phyloP scores from a whole-genome alignment of 805 yeast species.

The Candida orba region DNA sequence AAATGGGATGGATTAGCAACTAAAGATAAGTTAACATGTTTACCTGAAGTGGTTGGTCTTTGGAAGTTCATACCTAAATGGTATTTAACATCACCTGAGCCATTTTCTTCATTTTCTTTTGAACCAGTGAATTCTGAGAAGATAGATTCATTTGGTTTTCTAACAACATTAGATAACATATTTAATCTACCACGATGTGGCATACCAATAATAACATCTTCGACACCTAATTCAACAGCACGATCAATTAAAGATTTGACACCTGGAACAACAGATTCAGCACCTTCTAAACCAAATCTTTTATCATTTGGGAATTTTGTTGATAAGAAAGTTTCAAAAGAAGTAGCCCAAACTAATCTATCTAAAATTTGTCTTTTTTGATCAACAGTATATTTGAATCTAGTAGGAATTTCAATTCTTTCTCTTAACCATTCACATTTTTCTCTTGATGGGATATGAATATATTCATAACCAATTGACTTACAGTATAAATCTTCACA shows the following conservation, averaged over 20 bases:
- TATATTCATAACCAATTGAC: slow-evolving; percentile 87
- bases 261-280: slow-evolving; percentile 94
- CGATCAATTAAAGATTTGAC: slow-evolving; percentile 92
- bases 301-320: slow-evolving; percentile 97
- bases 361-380: slow-evolving; percentile 95
- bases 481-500: slow-evolving; percentile 86
- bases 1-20: slow-evolving; percentile 99
- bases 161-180: slow-evolving; percentile 94
- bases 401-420: slow-evolving; percentile 86
- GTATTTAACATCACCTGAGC: slow-evolving; percentile 98
- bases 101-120: slow-evolving; percentile 74
- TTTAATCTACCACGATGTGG: slow-evolving; percentile 99
- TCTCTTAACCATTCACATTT: slow-evolving; percentile 99
- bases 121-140: slow-evolving; percentile 95
- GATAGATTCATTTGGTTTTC: slow-evolving; percentile 97
- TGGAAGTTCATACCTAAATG: slow-evolving; percentile 99
- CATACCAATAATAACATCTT: slow-evolving; percentile 97
- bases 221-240: slow-evolving; percentile 86
- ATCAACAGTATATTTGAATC: slow-evolving; percentile 75
- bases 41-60: slow-evolving; percentile 98
- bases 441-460: slow-evolving; percentile 91
- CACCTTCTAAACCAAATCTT: slow-evolving; percentile 98
- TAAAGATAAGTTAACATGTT: slow-evolving; percentile 86
- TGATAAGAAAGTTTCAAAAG: slow-evolving; percentile 87
- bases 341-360: slow-evolving; percentile 93